Conservation (phyloP, 2,329 filamentous ascomycete species). For the Sordariomycetes sp. region DNA sequence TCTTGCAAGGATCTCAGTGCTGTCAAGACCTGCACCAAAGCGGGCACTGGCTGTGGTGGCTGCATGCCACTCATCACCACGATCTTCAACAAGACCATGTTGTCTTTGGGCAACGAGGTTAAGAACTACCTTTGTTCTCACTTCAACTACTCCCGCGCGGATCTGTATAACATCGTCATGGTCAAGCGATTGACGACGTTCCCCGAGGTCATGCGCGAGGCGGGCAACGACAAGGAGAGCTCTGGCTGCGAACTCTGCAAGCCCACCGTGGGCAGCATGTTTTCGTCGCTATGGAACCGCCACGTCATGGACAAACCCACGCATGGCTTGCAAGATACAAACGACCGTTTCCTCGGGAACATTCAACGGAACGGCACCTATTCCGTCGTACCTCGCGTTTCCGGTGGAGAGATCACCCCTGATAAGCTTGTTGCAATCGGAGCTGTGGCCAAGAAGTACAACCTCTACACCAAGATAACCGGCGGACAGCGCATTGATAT, state of each 20-base stretch:
- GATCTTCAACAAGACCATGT: slow-evolving; percentile 87
- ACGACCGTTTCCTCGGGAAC: slow-evolving; percentile 80
- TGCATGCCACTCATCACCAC: slow-evolving; percentile 82
- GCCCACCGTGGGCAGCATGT: slow-evolving; percentile 70
- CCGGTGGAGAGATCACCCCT: slow-evolving; percentile 79
- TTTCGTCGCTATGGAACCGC: slow-evolving; percentile 74
- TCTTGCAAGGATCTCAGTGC: slow-evolving; percentile 74
- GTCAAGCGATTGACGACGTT: slow-evolving; percentile 70
- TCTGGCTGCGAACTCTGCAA: slow-evolving; percentile 83
- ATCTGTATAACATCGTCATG: slow-evolving; percentile 84
- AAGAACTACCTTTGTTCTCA: slow-evolving; percentile 81
- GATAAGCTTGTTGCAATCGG: slow-evolving; percentile 80
- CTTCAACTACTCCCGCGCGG: slow-evolving; percentile 73
- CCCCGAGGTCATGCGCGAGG: slow-evolving; percentile 66
- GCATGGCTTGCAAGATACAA: slow-evolving; percentile 80
- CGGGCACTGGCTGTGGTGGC: slow-evolving; percentile 82
- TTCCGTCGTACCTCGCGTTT: slow-evolving; percentile 75
- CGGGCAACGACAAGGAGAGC: slow-evolving; percentile 62
- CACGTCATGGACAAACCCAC: slow-evolving; percentile 65
- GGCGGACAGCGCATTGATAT: slow-evolving; percentile 87
- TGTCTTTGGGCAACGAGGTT: slow-evolving; percentile 75
- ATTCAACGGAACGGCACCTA: slow-evolving; percentile 90
- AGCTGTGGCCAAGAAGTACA: slow-evolving; percentile 74
- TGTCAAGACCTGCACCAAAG: slow-evolving; percentile 84
- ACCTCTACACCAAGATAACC: slow-evolving; percentile 85